Base-by-base conservation (phyloP, 208 protist species). In the Leishmania lainsoni region DNA sequence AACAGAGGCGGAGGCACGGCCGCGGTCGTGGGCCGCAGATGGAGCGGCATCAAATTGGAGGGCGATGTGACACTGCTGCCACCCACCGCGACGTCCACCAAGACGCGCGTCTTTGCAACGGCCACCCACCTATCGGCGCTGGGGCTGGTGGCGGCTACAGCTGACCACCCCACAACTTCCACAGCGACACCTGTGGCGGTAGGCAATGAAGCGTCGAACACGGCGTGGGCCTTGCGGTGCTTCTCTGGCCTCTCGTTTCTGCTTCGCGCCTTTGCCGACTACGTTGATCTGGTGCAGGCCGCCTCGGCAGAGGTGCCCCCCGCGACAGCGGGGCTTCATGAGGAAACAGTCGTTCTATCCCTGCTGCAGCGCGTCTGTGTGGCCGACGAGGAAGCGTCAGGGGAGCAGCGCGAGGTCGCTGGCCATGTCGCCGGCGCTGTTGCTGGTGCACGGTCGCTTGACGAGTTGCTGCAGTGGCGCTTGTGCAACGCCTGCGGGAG, bases 191-290 rank as follows among this genome's bases (percentile, higher is more conserved):
- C 42, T 5, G 52, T 22, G 52, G 56, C 35, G 22, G 20, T 4
- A 4, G 52, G 56, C 48, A 26, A 14, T 22, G 32, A 45, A 1
- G 42, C 45, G 45, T 72, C 78, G 0, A 79, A 86, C 78, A 86
- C 82, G 32, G 66, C 77, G 12, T 86, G 82, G 82, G 82, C 82
- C 51, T 29, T 86, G 77, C 82, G 82, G 52, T 86, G 70, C 48
- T 79, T 82, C 74, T 49, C 72, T 0, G 82, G 78, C 10, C 63
- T 86, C 65, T 75, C 82, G n/a, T 76, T 48, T 52, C 74, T 86
- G 0, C 73, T 82, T 56, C 82, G 74, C 48, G 45, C 73, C 73
- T 61, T 78, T 16, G 70, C 82, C 35, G 82, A 82, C 78, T 86
- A 86, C 78, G 20, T 82, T 5, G 82, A 86, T 35, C 48, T 86